Evolutionary conservation across 768 basidiomycete species (phyloP).

Genomic region (Lentinula sp.): DNA sequence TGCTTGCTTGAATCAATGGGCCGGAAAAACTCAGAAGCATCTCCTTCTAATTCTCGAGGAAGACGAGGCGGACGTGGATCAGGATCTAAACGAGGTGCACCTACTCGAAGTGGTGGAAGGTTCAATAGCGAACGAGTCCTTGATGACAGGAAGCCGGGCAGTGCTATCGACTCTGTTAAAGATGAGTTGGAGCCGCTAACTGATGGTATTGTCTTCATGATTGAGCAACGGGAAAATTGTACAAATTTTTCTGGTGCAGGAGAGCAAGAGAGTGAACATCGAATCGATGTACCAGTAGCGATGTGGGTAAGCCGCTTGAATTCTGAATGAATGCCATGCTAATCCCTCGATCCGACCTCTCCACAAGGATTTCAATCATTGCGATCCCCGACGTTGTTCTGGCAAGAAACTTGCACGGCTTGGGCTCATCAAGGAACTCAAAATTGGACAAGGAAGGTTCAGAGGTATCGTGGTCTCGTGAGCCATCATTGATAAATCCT

Average conservation of each 20-base stretch:
- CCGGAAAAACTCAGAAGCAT: conserved; percentile 30
- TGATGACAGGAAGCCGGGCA: conserved; percentile 42
- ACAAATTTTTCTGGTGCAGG: not conserved
- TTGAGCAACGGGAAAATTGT: not conserved
- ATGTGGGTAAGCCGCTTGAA: conserved; percentile 78
- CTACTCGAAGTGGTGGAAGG: conserved; percentile 10
- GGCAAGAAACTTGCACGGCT: conserved; percentile 90
- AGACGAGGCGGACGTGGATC: conserved; percentile 32
- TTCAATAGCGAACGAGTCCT: conserved; percentile 11
- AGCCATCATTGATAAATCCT: conserved; percentile 22
- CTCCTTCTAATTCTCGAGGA: conserved; percentile 12
- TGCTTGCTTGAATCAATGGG: conserved; percentile 21
- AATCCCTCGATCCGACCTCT: not conserved
- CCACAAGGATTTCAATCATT: conserved; percentile 90
- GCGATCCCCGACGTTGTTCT: conserved; percentile 47
- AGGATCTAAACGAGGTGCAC: conserved; percentile 17
- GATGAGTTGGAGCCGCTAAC: conserved; percentile 29
- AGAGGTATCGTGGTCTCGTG: conserved; percentile 93
- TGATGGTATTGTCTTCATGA: conserved; percentile 12
- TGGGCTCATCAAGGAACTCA: conserved; percentile 77
- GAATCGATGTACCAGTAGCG: conserved; percentile 72
- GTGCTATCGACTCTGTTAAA: conserved; percentile 44
- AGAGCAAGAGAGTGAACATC: conserved; percentile 21
- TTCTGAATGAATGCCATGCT: not conserved
- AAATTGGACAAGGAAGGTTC: conserved; percentile 73